phyloP scores from a whole-genome alignment of 2,329 filamentous ascomycete genomes.

The Cucurbitaria berberidis region DNA sequence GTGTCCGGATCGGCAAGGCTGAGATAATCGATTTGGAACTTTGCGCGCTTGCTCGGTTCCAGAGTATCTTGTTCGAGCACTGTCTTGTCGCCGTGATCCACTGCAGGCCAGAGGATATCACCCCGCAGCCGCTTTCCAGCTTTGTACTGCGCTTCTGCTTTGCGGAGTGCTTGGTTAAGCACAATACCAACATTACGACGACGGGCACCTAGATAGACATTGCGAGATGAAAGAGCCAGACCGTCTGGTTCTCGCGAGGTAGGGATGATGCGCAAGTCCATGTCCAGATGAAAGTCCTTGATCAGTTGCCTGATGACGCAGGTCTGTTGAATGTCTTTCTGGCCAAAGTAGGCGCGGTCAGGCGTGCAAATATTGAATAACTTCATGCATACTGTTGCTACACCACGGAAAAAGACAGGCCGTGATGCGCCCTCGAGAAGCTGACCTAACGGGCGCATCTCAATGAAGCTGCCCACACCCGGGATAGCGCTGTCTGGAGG shows the following conservation, averaged over 20 bases:
- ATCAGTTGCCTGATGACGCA: constrained; percentile 88
- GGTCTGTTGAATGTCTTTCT: constrained; percentile 97
- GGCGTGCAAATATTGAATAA: constrained; percentile 82
- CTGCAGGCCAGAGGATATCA: constrained; percentile 75
- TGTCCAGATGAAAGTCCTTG: constrained; percentile 81
- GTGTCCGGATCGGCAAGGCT: constrained; percentile 86
- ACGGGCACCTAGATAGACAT: constrained; percentile 85
- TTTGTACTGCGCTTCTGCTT: constrained; percentile 72
- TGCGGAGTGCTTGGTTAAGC: constrained; percentile 70
- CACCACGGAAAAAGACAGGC: constrained; percentile 94
- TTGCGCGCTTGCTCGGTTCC: constrained; percentile 65
- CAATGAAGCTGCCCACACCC: constrained; percentile 87
- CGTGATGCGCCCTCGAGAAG: constrained; percentile 83
- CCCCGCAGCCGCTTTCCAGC: constrained; percentile 62
- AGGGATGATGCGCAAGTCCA: constrained; percentile 72
- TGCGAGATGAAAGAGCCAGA: constrained; percentile 88
- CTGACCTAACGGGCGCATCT: constrained; percentile 81
- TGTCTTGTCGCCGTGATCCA: constrained; percentile 62
- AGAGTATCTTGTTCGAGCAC: constrained; percentile 68
- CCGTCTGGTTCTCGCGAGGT: constrained; percentile 82
- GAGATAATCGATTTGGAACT: constrained; percentile 89
- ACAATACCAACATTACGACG: constrained; percentile 75
- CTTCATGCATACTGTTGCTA: constrained; percentile 96
- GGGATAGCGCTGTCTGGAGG: constrained; percentile 73
- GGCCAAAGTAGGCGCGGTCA: constrained; percentile 87